Conservation (phyloP, 2,329 filamentous ascomycete species). For the Drechslerella dactyloides region DNA sequence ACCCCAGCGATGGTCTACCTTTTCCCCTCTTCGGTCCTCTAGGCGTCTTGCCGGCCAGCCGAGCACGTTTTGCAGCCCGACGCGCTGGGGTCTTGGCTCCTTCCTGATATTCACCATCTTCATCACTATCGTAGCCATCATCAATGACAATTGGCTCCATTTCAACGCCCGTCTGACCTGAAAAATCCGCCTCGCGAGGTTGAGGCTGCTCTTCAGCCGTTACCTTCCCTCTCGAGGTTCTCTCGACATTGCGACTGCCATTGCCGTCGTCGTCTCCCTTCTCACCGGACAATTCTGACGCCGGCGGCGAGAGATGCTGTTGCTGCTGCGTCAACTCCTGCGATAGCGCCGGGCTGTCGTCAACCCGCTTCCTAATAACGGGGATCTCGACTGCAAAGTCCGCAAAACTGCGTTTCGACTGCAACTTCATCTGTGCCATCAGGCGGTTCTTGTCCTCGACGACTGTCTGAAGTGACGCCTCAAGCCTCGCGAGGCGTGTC, state of each 20-base stretch:
- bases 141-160: conserved; percentile 27
- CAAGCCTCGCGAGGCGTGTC: conserved; percentile 18
- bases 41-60: conserved; percentile 14
- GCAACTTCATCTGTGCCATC: conserved; percentile 18
- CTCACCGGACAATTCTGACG: conserved; percentile 28
- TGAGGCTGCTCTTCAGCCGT: conserved; percentile 27
- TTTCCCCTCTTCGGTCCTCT: neutral
- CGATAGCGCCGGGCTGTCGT: neutral
- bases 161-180: neutral
- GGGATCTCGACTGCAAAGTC: conserved; percentile 36
- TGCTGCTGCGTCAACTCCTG: neutral
- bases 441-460: conserved; percentile 24
- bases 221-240: neutral
- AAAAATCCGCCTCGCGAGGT: conserved; percentile 44
- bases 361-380: conserved; percentile 11
- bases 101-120: conserved; percentile 11
- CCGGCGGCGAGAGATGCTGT: conserved; percentile 41
- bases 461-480: conserved; percentile 30
- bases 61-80: conserved; percentile 34
- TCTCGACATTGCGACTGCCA: neutral
- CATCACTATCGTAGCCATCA: conserved; percentile 25
- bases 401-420: conserved; percentile 25
- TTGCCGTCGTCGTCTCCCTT: conserved; percentile 13
- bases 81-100: neutral
- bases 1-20: conserved; percentile 6